These are phyloP conservation scores for Scheffersomyces illinoinensis DNA, from an alignment of 1,139 yeast genomes.

Conservation along the genomic window DNA sequence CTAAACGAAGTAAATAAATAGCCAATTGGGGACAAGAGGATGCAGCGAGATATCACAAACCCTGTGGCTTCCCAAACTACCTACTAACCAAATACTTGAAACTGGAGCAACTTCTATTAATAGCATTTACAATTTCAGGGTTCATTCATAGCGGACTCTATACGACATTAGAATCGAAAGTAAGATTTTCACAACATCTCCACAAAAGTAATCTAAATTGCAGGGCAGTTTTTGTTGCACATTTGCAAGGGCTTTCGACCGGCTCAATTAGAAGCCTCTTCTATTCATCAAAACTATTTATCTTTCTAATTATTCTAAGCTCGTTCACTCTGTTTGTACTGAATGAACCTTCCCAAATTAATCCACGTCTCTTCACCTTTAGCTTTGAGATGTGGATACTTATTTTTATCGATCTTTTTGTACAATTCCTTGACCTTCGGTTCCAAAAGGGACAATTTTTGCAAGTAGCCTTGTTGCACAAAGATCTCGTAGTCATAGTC, in stretches of 20 bases:
- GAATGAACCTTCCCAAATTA: constrained; percentile 73
- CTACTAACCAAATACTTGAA: not conserved
- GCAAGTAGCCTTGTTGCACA: constrained; percentile 54
- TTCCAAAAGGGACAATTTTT: constrained; percentile 42
- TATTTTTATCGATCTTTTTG: constrained; percentile 69
- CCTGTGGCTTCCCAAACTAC: not conserved
- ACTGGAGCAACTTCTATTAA: not conserved
- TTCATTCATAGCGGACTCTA: not conserved
- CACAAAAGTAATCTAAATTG: no score
- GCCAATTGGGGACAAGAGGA: not conserved
- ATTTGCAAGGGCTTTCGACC: not conserved
- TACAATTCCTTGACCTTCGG: constrained; percentile 55
- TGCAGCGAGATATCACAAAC: not conserved
- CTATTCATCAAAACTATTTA: not conserved
- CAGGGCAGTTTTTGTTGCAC: no score
- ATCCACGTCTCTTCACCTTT: constrained; percentile 67
- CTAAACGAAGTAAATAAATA: not conserved
- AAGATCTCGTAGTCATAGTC: constrained; percentile 70
- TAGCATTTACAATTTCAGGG: not conserved
- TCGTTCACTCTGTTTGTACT: constrained; percentile 54
- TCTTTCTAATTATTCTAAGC: not conserved
- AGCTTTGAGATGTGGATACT: constrained; percentile 55
- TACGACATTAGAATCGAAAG: not conserved
- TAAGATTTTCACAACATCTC: no score
- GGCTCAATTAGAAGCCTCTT: not conserved